Evolutionary conservation across 495 filamentous ascomycete species (phyloP), one percentile per base, ranked within the genome.

Genomic region (Aspergillus sclerotiicarbonarius): DNA sequence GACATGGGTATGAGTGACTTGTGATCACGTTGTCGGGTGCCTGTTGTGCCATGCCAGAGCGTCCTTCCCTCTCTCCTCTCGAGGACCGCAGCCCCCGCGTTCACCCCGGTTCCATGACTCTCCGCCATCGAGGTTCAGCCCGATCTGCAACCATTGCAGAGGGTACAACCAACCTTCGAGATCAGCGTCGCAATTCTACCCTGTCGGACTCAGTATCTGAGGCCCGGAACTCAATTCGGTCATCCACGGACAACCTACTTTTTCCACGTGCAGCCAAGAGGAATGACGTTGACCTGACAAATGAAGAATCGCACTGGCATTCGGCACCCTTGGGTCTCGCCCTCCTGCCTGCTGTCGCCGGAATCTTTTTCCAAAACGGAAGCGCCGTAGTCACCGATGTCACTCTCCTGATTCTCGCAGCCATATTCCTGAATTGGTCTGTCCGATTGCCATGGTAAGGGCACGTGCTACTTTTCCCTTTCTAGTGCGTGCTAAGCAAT

Each of bases 351-450:
- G 91, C 92, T 0, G 60, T 96, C 15, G 93, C 84, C 0, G 94
- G 92, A 0, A 70, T 96, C 43, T 78, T 98, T 54, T 94, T 96
- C 67, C 79, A 87, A 48, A 89, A 96, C 73, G 94, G 94, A 4
- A 85, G 86, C 60, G 80, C 84, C 4, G 79, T 96, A 54, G 81
- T 91, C 35, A 96, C 92, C 2, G 94, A 98, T 65, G 69, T 94
- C 8, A 87, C 91, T 21, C 77, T 98, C 46, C 72, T 98, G 29
- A 81, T 80, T 6, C 65, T 98, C 50, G 88, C 87, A 0, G 88
- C 87, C 0, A 80, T 97, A 6, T 96, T 98, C 62, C 77, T 98
- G 52, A 93, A 98, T 69, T 97, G 92, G 93, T 91, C 90, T 18
- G 87, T 97, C 7, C 86, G 90, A 54, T 72, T 92, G 55, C 95